Conservation (phyloP, 495 filamentous ascomycete genomes). For the Neohortaea acidophila region DNA sequence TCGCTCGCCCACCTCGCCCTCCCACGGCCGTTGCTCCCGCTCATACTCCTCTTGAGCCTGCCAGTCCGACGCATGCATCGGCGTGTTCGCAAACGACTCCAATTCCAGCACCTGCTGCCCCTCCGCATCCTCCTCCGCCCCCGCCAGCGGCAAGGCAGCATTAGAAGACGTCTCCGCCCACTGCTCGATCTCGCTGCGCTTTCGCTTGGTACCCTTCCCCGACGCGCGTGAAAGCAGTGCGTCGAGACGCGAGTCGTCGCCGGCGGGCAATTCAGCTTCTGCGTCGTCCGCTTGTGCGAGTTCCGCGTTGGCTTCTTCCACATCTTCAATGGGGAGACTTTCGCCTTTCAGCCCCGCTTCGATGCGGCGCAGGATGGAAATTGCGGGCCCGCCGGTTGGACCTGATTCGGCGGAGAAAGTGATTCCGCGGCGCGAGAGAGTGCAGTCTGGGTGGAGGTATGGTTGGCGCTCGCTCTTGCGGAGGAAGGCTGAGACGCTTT, state of each 20-base stretch:
- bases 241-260: constrained; percentile 14
- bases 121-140: background rate
- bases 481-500: constrained; percentile 45
- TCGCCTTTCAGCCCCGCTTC: constrained; percentile 49
- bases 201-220: constrained; percentile 10
- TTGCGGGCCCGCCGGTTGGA: constrained; percentile 36
- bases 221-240: constrained; percentile 3
- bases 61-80: constrained; percentile 24
- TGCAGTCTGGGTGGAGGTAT: constrained; percentile 51
- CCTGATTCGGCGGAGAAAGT: constrained; percentile 35
- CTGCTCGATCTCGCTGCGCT: constrained; percentile 15
- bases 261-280: constrained; percentile 1
- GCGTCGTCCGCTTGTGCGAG: constrained; percentile 5
- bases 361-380: constrained; percentile 52
- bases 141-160: too few species aligned
- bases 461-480: constrained; percentile 36
- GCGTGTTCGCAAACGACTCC: constrained; percentile 17
- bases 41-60: constrained; percentile 39
- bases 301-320: constrained; percentile 8
- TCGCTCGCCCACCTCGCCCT: constrained; percentile 27
- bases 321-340: constrained; percentile 34
- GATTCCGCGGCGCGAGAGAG: constrained; percentile 45
- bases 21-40: constrained; percentile 28
- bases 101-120: constrained; percentile 2
- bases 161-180: constrained; percentile 2